Conservation (phyloP, 768 basidiomycete species). For the Russula ochroleuca region DNA sequence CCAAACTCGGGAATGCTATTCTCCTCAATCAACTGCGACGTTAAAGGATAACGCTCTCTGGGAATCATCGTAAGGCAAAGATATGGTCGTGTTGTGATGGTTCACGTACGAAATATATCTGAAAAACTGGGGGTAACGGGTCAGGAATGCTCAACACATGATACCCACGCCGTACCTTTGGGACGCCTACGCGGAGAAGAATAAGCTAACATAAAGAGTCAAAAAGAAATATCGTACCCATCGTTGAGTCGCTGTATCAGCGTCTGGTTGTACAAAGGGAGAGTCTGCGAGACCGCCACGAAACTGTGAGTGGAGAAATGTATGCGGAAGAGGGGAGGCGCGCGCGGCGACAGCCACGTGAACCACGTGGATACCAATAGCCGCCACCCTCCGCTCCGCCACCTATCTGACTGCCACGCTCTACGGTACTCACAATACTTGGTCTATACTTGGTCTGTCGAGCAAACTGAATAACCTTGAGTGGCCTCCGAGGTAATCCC, state of each 20-base stretch:
- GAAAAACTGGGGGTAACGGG: conserved; percentile 67
- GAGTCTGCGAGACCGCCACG: neutral
- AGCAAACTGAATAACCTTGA: neutral
- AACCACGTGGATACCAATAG: conserved; percentile 1
- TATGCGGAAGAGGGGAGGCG: neutral
- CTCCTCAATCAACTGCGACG: conserved; percentile 95
- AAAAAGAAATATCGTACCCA: conserved; percentile 19
- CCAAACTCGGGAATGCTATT: conserved; percentile 99
- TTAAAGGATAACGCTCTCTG: conserved; percentile 96
- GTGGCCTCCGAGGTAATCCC: neutral
- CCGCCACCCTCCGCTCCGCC: no score
- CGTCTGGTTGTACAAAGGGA: neutral
- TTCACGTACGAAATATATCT: conserved; percentile 83
- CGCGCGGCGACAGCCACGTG: conserved; percentile 11
- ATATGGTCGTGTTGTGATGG: neutral
- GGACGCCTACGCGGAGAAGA: conserved; percentile 39
- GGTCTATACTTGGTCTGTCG: neutral
- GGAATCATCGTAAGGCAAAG: conserved; percentile 10
- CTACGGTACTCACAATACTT: no score
- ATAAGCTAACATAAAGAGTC: conserved; percentile 4
- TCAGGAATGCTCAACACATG: conserved; percentile 5
- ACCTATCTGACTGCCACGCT: neutral
- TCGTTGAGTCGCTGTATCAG: conserved; percentile 1
- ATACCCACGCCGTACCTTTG: conserved; percentile 38
- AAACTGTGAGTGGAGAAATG: neutral